phyloP scores from a whole-genome alignment of 768 basidiomycete genomes.

The Naganishia friedmannii region DNA sequence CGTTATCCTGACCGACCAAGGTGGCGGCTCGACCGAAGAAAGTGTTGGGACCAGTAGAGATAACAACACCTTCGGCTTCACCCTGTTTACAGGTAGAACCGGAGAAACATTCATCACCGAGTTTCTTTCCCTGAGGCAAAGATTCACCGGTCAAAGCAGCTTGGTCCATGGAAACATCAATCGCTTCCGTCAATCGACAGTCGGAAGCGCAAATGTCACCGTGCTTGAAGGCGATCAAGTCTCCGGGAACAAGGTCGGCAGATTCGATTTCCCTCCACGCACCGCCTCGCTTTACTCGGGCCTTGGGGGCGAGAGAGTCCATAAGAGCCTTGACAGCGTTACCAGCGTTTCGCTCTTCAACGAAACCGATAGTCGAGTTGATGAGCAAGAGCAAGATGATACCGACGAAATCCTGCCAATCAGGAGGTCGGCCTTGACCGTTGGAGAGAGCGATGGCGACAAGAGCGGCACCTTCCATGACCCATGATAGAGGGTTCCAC shows the following conservation, averaged over 20 bases:
- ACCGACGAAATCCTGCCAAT: conserved; percentile 97
- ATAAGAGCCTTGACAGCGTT: conserved; percentile 99
- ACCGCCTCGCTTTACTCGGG: conserved; percentile 82
- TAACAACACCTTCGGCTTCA: conserved; percentile 97
- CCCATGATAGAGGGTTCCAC: conserved; percentile 99
- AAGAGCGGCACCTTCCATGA: conserved; percentile 85
- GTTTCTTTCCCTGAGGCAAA: conserved; percentile 85
- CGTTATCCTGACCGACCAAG: conserved; percentile 94
- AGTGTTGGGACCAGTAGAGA: conserved; percentile 89
- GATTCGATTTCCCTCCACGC: conserved; percentile 88
- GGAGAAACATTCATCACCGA: conserved; percentile 95
- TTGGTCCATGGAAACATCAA: conserved; percentile 98
- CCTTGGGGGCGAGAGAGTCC: conserved; percentile 98
- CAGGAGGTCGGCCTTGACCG: conserved; percentile 77
- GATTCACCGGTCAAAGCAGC: conserved; percentile 98
- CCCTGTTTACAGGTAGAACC: conserved; percentile 99
- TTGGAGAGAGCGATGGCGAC: conserved; percentile 90
- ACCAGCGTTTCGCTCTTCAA: conserved; percentile 94
- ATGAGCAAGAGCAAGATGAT: conserved; percentile 84
- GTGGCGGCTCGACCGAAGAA: conserved; percentile 99
- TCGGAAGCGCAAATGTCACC: conserved; percentile 98
- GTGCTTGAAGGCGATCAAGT: conserved; percentile 97
- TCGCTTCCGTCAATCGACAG: conserved; percentile 90
- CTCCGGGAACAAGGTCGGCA: conserved; percentile 83
- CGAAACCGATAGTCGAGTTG: conserved; percentile 97